Conservation (phyloP, 2,329 filamentous ascomycete genomes). For the Monilinia vaccinii-corymbosi region DNA sequence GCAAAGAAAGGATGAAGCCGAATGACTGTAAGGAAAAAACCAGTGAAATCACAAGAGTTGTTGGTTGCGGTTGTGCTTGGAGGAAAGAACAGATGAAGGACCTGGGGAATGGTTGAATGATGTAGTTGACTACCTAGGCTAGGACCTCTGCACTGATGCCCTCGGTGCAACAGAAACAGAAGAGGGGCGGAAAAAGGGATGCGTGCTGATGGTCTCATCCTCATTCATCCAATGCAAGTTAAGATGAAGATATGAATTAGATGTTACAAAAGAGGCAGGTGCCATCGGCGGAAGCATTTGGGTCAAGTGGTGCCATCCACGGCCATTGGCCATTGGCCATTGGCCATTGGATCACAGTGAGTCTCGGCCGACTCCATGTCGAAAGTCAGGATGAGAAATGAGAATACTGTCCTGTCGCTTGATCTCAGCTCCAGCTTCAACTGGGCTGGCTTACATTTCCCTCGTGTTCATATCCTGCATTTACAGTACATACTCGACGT, state of each 20-base stretch:
- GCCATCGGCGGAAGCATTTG: not conserved
- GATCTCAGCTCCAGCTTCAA: not conserved
- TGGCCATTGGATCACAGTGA: not conserved
- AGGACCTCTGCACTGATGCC: not conserved
- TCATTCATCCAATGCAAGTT: slow-evolving; percentile 3
- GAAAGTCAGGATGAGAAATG: not conserved
- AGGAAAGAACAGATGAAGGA: not conserved
- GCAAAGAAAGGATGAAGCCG: not conserved
- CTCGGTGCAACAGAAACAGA: not conserved
- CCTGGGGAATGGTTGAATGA: not conserved
- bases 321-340: not conserved
- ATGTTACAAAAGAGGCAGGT: slow-evolving; percentile 6
- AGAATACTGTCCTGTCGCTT: not conserved
- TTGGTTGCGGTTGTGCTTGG: not conserved
- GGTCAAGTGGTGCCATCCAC: not conserved
- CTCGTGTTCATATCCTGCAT: not conserved
- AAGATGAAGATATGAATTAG: not conserved
- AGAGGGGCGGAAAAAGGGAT: not conserved
- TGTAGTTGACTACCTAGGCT: not conserved
- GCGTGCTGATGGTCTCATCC: not conserved
- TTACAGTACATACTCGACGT: not conserved
- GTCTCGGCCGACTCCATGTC: not conserved
- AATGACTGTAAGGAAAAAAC: not conserved
- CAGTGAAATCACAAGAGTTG: not conserved
- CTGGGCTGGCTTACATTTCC: not conserved